Percentiles rank a stretch among this genome's conserved stretches.
phyloP scores from a whole-genome alignment of 2,329 filamentous ascomycete genomes.

The Fusarium lateritium region DNA sequence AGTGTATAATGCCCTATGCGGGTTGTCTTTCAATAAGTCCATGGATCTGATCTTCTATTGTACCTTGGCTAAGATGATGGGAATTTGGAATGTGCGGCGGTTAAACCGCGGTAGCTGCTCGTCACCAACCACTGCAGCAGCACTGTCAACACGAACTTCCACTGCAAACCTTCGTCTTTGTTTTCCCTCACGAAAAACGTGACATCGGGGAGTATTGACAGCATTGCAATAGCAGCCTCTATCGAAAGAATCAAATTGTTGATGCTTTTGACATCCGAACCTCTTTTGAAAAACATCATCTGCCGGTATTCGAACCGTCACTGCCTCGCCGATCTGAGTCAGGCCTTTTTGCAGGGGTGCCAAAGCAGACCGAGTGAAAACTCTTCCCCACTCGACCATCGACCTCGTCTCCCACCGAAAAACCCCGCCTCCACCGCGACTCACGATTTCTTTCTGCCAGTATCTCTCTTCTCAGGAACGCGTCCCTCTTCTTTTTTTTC shows the following conservation, averaged over 20 bases:
- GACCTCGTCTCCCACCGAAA: constrained; percentile 29
- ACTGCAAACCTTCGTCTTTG: neutral
- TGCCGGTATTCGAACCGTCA: constrained; percentile 48
- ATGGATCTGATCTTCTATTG: no score
- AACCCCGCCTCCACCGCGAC: constrained; percentile 43
- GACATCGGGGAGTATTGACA: neutral
- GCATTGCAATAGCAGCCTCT: neutral
- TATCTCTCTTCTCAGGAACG: constrained; percentile 35
- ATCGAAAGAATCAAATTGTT: neutral
- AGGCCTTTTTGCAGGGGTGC: constrained; percentile 16
- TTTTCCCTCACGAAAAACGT: neutral
- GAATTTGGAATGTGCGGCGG: neutral
- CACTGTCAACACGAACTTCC: neutral
- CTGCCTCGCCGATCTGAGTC: constrained; percentile 44
- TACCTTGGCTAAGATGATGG: neutral
- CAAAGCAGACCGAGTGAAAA: constrained; percentile 27
- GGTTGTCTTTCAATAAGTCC: no score
- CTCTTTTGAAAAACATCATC: constrained; percentile 29
- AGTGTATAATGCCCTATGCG: no score
- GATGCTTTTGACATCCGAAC: neutral
- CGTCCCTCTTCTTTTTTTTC: constrained; percentile 12
- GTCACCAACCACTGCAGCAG: constrained; percentile 26
- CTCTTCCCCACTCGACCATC: constrained; percentile 54
- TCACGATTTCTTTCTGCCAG: constrained; percentile 46
- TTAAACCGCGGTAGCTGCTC: constrained; percentile 24